Base-by-base conservation (phyloP, 2,329 filamentous ascomycete species). In the Cordyceps sp. region DNA sequence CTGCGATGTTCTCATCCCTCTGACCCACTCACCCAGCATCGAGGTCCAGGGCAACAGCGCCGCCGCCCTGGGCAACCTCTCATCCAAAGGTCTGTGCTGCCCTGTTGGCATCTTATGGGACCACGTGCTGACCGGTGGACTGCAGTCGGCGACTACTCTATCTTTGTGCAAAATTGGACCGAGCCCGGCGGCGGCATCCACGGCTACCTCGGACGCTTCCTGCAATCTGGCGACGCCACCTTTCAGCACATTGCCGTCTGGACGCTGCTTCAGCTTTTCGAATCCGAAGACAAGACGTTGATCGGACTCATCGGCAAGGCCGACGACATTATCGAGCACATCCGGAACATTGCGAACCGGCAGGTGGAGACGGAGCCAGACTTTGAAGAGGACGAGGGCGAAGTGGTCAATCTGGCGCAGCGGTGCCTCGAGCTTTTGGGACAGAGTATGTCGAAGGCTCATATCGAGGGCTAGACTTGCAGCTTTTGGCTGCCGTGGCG, bases 201-300 rank as follows among this genome's bases (percentile, higher is more conserved):
- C 49, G 90, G 90, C 33, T 98, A 98, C 50, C 68, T 98, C 23
- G 81, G 77, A 45, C 77, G 88, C 33, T 98, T 98, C 64, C 67
- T 98, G 14, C 82, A 81, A 28, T 94, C 85, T 40, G 88, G 86
- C 26, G 90, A 98, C 50, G 77, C 90, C 1, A 98, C 90, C 0
- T 98, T 98, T 65, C 90, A 98, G 57, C 90, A 98, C 52, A 98
- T 98, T 49, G 90, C 90, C 31, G 93, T 96, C 40, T 98, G 90
- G 90, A 98, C 90, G 2, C 61, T 98, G 30, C 69, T 98, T 4
- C 90, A 98, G 51, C 69, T 98, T 4, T 76, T 98, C 31, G 90
- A 98, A 57, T 94, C 88, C 0, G 86, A 93, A 52, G 88, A 98
- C 50, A 77, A 81, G 57, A 78, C 74, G 34, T 65, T 98, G n/a